Conservation (phyloP, 2,329 filamentous ascomycete genomes). For the Rutstroemia sp. region DNA sequence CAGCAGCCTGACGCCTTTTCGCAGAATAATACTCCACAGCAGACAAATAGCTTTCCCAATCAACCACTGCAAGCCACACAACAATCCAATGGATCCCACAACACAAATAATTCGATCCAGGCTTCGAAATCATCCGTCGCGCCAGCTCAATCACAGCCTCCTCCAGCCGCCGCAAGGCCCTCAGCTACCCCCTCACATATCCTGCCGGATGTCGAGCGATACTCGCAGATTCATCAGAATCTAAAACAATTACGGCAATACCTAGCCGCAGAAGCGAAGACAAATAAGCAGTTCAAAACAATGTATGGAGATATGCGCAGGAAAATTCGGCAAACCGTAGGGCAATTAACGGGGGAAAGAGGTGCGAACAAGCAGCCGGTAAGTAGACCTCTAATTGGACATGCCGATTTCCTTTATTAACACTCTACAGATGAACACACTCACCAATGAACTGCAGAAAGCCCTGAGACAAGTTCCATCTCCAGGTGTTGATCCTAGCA, state of each 20-base stretch:
- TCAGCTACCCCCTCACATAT: conserved; percentile 11
- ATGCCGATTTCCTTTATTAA: not conserved
- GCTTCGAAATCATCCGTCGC: not conserved
- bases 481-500: conserved; percentile 41
- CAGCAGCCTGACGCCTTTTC: not conserved
- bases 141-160: not conserved
- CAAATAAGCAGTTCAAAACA: conserved; percentile 51
- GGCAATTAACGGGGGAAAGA: conserved; percentile 62
- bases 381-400: conserved; percentile 22
- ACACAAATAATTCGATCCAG: not conserved
- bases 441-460: not conserved
- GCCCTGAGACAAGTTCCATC: not conserved
- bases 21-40: not conserved
- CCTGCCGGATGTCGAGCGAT: conserved; percentile 35
- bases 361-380: conserved; percentile 53
- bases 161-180: not conserved
- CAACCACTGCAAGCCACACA: not conserved
- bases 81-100: not conserved
- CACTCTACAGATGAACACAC: conserved; percentile 26
- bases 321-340: conserved; percentile 63
- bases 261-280: conserved; percentile 46
- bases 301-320: conserved; percentile 62
- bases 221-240: conserved; percentile 54
- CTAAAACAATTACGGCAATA: conserved; percentile 54
- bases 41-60: not conserved